Percentiles rank a stretch among this genome's conserved stretches.
Conservation (phyloP, 768 basidiomycete species). For the Terana coerulea region DNA sequence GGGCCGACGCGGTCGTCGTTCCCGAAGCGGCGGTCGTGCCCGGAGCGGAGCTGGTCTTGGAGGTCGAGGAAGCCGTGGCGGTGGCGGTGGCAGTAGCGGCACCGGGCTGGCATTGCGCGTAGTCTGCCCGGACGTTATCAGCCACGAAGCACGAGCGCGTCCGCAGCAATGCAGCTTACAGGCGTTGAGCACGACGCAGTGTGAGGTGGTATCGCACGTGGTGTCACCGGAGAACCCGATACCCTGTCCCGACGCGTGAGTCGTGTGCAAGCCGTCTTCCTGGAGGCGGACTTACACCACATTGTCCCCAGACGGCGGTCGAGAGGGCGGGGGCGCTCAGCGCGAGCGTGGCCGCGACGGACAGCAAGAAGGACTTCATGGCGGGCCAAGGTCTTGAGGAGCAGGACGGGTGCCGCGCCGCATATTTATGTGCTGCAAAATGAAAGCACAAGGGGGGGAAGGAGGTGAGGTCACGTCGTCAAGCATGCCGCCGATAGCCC, state of each 20-base stretch:
- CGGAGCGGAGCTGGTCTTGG: slow-evolving; percentile 17
- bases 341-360: slow-evolving; percentile 20
- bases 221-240: slow-evolving; percentile 40
- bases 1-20: slow-evolving; percentile 27
- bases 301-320: slow-evolving; percentile 48
- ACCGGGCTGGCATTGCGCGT: slow-evolving; percentile 45
- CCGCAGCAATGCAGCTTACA: slow-evolving; percentile 31
- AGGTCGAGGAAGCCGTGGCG: slow-evolving; percentile 23
- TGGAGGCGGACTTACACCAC: slow-evolving; percentile 32
- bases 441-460: neutral
- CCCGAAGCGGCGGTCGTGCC: slow-evolving; percentile 24
- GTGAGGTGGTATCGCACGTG: slow-evolving; percentile 40
- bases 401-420: neutral
- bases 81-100: slow-evolving; percentile 26
- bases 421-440: slow-evolving; percentile 3
- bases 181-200: slow-evolving; percentile 38
- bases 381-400: neutral
- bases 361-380: slow-evolving; percentile 24
- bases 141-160: too few relatives aligned
- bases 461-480: neutral
- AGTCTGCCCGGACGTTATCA: slow-evolving; percentile 29
- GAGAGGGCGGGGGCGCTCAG: slow-evolving; percentile 21
- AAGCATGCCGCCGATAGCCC: neutral
- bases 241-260: slow-evolving; percentile 21
- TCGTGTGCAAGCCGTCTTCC: neutral